phyloP scores from a whole-genome alignment of 2,329 filamentous ascomycete genomes.

The Tympanopsis confertula region DNA sequence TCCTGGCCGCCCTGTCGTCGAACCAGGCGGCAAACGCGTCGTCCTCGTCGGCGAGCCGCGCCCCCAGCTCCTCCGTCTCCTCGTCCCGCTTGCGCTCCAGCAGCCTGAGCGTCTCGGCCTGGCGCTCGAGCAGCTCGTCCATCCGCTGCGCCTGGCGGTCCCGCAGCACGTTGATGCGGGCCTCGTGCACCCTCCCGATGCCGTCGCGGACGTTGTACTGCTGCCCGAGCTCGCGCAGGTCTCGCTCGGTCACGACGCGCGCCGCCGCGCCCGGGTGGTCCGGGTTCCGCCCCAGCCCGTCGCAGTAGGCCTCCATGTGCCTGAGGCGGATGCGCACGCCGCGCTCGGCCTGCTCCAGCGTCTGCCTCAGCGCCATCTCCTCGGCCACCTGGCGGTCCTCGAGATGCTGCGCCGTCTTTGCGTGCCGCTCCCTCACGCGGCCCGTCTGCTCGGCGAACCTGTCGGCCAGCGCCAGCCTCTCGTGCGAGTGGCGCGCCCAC shows the following conservation, averaged over 20 bases:
- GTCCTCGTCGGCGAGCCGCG: constrained; percentile 35
- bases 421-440: constrained; percentile 42
- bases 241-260: constrained; percentile 44
- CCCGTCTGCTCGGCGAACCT: constrained; percentile 33
- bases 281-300: constrained; percentile 54
- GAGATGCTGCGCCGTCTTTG: constrained; percentile 37
- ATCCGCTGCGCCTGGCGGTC: constrained; percentile 50
- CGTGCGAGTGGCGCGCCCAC: constrained; percentile 34
- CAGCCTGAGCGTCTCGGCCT: constrained; percentile 36
- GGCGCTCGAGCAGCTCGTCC: constrained; percentile 43
- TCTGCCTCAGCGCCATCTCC: constrained; percentile 50
- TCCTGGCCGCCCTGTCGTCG: constrained; percentile 25
- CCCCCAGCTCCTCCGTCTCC: constrained; percentile 35
- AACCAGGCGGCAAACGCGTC: constrained; percentile 33
- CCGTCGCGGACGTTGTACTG: constrained; percentile 49
- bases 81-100: constrained; percentile 30
- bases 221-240: constrained; percentile 44
- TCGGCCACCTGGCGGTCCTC: constrained; percentile 51
- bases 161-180: constrained; percentile 49
- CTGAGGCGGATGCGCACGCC: constrained; percentile 37
- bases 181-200: not conserved
- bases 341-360: constrained; percentile 42
- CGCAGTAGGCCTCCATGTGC: constrained; percentile 29
- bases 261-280: constrained; percentile 49
- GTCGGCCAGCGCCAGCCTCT: constrained; percentile 32